Base-by-base conservation (phyloP, 2,329 filamentous ascomycete genomes). In the Nothopassalora personata region DNA sequence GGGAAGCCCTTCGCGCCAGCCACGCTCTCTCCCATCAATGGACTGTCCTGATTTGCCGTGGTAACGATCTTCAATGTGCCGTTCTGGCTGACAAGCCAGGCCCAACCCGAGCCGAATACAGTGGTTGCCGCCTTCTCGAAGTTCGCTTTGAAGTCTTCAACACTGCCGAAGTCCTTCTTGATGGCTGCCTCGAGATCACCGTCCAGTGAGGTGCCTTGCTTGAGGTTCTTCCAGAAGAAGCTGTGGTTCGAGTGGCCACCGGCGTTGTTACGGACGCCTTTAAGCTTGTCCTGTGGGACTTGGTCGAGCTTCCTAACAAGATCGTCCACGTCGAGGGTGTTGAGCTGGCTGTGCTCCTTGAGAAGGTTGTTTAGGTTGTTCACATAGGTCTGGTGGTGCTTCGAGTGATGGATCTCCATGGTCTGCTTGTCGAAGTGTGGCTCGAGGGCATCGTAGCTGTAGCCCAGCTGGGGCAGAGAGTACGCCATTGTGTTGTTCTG, bases 161-260 rank as follows among this genome's bases (percentile, higher is more conserved):
- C 73, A 59, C 82, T 81, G n/a, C 89, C 89, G 82, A 86, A 96
- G 2, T 82, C 83, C 56, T 78, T 75, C 53, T 77, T 74, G 66
- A 95, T 87, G 8, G 85, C 86, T 0, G 79, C 77, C 8, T 79
- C 66, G 5, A 95, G 79, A 19, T 77, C 76, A 0, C 86, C 85
- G 4, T 80, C 76, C 3, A 81, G 73, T 50, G 83, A 78, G 1
- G 88, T 81, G 7, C 86, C 83, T 2, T 81, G 85, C 18, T 95
- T 81, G 10, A 74, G 62, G 74, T 91, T 92, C 76, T 89, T 86
- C 91, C 91, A 97, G 81, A 96, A 96, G 36, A 96, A 84, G 0
- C 85, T 86, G 80, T 96, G 92, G 79, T 97, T 97, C 76, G 95
- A 87, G 79, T 96, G 91, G 6, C 92, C 92, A 47, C 92, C 92